Percentiles rank a stretch among this genome's conserved stretches.
These are phyloP conservation scores for Dryas drummondii DNA, from an alignment of 306 rosid species.

Conservation along the genomic window DNA sequence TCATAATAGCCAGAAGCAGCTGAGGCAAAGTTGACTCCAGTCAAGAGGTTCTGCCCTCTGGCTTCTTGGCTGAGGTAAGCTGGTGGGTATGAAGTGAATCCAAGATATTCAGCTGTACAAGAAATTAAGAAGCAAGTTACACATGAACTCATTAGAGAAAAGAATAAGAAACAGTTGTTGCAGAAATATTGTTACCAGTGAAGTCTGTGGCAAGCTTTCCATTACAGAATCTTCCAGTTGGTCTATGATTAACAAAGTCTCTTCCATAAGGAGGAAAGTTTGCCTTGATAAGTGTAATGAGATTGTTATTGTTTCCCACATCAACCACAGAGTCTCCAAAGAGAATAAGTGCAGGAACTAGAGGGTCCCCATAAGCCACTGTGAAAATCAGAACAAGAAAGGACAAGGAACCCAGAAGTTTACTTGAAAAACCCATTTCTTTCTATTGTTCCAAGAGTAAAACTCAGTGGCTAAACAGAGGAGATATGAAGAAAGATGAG, in stretches of 20 bases:
- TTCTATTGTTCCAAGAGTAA: neutral
- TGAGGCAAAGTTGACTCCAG: constrained; percentile 66
- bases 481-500: neutral
- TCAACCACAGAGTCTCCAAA: constrained; percentile 70
- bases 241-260: constrained; percentile 54
- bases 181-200: constrained; percentile 39
- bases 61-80: constrained; percentile 66
- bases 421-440: constrained; percentile 36
- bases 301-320: constrained; percentile 57
- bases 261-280: constrained; percentile 67
- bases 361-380: constrained; percentile 41
- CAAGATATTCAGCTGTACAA: constrained; percentile 55
- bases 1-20: constrained; percentile 61
- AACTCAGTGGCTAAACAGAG: neutral
- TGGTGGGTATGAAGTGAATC: constrained; percentile 56
- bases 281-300: constrained; percentile 48
- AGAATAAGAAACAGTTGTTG: neutral
- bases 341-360: constrained; percentile 57
- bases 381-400: constrained; percentile 33
- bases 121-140: neutral
- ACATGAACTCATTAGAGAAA: constrained; percentile 3
- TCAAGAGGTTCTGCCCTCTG: constrained; percentile 43
- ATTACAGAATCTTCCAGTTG: constrained; percentile 71
- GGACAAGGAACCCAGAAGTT: constrained; percentile 23
- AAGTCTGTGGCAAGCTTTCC: constrained; percentile 65